Evolutionary conservation across 2,329 filamentous ascomycete species (phyloP), one percentile per base, ranked within the genome.

Genomic region (Talaromyces sp.): DNA sequence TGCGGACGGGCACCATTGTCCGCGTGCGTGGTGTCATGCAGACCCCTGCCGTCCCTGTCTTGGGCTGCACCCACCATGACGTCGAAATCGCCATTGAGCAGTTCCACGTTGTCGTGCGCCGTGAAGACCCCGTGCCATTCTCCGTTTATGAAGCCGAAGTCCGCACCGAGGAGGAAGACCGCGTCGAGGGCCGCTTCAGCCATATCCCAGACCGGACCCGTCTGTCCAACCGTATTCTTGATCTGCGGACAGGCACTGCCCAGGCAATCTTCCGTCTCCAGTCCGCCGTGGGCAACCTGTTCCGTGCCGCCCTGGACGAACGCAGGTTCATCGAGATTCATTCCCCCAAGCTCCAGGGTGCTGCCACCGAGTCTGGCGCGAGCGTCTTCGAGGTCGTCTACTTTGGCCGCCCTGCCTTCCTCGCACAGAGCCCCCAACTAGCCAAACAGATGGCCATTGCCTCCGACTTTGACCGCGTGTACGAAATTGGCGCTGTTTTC

Each of bases 361-460:
- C 90, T 13, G 93, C 93, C 1, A 96, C 93, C 0, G 93, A 97
- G 75, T 96, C 91, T 54, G 93, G 93, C 54, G 88, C 93, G 15
- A 92, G 91, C 65, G 93, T 97, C 5, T 97, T 97, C 81, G 88
- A 91, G 72, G 86, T 96, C 55, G 90, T 95, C 71, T 97, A 97
- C 78, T 97, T 97, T 77, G 90, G 88, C 32, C 87, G 93, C 58
- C 85, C 85, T 22, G 93, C 92, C 3, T 97, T 95, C 80, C 79
- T 97, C 15, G 93, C 93, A 0, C 93, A 97, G 77, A 96, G 91
- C 64, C 93, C 93, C 7, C 93, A 97, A 75, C 77, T 97, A 65
- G 90, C 91, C 58, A 97, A 97, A 78, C 93, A 97, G 75, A 93
- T 96, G 90, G 85, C 87, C 57, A 92, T 97, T 47, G 91, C 92